These are phyloP conservation scores for Fusarium sp. DNA, from an alignment of 2,329 filamentous ascomycete species.

Conservation along the genomic window DNA sequence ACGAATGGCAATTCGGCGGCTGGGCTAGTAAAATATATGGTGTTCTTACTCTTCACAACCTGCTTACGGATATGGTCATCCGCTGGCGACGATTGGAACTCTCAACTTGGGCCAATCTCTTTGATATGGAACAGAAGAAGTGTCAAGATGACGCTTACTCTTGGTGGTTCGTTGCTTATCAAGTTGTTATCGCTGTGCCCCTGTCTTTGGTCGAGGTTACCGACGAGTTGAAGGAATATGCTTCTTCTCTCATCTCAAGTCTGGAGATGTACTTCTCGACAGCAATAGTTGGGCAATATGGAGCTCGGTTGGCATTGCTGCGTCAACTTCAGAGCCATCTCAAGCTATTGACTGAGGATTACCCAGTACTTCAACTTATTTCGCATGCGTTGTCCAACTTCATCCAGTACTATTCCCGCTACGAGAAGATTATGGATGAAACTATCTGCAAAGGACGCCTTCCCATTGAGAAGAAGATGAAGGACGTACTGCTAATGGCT, in stretches of 20 bases:
- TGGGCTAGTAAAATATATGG: conserved; percentile 86
- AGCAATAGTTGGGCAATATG: conserved; percentile 84
- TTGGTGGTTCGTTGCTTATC: conserved; percentile 98
- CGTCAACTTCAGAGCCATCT: conserved; percentile 73
- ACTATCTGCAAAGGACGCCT: conserved; percentile 73
- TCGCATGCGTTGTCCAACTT: conserved; percentile 77
- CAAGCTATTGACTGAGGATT: conserved; percentile 66
- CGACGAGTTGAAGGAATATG: conserved; percentile 69
- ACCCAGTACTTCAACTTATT: conserved; percentile 66
- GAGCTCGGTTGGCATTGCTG: conserved; percentile 76
- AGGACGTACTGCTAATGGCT: conserved; percentile 88
- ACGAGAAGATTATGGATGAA: conserved; percentile 71
- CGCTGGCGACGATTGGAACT: conserved; percentile 92
- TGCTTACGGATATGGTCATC: conserved; percentile 82
- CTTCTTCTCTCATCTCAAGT: conserved; percentile 75
- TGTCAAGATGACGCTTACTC: conserved; percentile 80
- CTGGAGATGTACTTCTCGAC: conserved; percentile 81
- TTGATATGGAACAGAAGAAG: conserved; percentile 83
- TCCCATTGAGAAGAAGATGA: conserved; percentile 89
- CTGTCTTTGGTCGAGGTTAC: conserved; percentile 69
- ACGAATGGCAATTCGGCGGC: conserved; percentile 90
- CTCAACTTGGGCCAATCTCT: conserved; percentile 87
- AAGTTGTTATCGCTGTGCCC: conserved; percentile 82
- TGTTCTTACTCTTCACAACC: conserved; percentile 75
- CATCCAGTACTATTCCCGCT: conserved; percentile 77